Base-by-base conservation (phyloP, 805 yeast genomes). In the Yamadazyma insecticola region DNA sequence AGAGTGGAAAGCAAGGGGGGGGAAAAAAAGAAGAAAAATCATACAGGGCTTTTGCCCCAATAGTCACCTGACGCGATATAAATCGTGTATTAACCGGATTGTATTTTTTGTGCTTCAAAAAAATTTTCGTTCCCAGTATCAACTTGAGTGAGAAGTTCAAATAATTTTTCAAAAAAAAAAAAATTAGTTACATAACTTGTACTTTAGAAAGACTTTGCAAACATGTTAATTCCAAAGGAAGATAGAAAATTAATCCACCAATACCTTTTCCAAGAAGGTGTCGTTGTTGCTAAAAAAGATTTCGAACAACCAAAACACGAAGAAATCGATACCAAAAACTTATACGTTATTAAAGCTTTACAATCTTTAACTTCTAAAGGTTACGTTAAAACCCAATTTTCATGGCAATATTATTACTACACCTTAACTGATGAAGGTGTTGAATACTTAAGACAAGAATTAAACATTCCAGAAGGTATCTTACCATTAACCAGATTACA, bases 391-490 rank as follows among this genome's bases (percentile, higher is more conserved):
- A 92, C 99, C 60, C 97, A 88, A 76, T 92, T 90, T 83, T 90
- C 97, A 63, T 92, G 99, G 99, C 97, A 89, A 81, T 87, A 87
- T 81, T 92, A 92, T 78, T 92, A 92, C 95, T 92, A 92, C 94
- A 87, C 98, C 78, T 84, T 92, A 68, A 92, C 97, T 67, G 97
- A 92, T 67, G 96, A 86, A 74, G 99, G 99, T 82, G 90, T 92
- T 51, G 96, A 88, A 67, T 92, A 76, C 84, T 83, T 92, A 66
- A 85, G 97, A 77, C 88, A 86, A 68, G 92, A 88, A 86, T 83
- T 92, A 72, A 88, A 89, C 82, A 80, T 92, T 61, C 98, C 98
- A 75, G 95, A 85, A 72, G 95, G 88, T 74, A 83, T 92, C 70
- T 90, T 88, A 71, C 99, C 99, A 67, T 81, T 84, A 71, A 92